These are phyloP conservation scores for Hypoxylon cercidicola DNA, from an alignment of 495 filamentous ascomycete species.

Conservation along the genomic window DNA sequence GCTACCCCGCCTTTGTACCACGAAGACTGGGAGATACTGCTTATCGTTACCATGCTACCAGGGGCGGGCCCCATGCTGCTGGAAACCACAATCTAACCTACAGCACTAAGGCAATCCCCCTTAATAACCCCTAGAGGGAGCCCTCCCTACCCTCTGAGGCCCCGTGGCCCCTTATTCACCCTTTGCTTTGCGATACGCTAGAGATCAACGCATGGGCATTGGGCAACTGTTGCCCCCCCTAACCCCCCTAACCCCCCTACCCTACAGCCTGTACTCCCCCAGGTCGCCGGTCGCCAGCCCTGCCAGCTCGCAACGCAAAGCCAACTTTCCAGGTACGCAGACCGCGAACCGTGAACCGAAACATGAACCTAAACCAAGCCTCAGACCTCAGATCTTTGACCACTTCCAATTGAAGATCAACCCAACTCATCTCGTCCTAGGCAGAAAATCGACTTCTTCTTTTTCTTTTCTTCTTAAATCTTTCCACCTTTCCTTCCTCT, in stretches of 20 bases:
- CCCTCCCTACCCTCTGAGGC: neutral
- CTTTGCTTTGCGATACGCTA: slow-evolving; percentile 22
- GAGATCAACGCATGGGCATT: too few species aligned
- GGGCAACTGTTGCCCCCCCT: too few species aligned
- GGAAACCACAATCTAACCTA: too few species aligned
- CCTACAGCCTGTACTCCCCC: too few species aligned
- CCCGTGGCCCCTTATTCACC: too few species aligned
- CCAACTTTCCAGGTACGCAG: too few species aligned
- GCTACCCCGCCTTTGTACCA: slow-evolving; percentile 38
- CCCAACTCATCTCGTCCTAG: slow-evolving; percentile 30
- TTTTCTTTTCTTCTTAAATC: slow-evolving; percentile 2
- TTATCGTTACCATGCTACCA: slow-evolving; percentile 3
- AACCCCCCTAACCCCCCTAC: too few species aligned
- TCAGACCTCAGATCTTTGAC: slow-evolving; percentile 32
- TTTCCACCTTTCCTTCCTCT: slow-evolving; percentile 5
- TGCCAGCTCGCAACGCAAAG: slow-evolving; percentile 2
- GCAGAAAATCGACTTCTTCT: slow-evolving; percentile 32
- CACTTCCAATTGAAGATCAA: slow-evolving; percentile 32
- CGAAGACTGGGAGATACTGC: neutral
- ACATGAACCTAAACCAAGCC: neutral
- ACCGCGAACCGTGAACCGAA: neutral
- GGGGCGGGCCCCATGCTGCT: neutral
- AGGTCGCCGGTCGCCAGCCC: too few species aligned
- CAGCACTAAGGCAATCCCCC: slow-evolving; percentile 5
- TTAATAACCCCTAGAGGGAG: slow-evolving; percentile 2